Evolutionary conservation across 1,284 basidiomycete species (phyloP).

Genomic region (Boletus mariae): DNA sequence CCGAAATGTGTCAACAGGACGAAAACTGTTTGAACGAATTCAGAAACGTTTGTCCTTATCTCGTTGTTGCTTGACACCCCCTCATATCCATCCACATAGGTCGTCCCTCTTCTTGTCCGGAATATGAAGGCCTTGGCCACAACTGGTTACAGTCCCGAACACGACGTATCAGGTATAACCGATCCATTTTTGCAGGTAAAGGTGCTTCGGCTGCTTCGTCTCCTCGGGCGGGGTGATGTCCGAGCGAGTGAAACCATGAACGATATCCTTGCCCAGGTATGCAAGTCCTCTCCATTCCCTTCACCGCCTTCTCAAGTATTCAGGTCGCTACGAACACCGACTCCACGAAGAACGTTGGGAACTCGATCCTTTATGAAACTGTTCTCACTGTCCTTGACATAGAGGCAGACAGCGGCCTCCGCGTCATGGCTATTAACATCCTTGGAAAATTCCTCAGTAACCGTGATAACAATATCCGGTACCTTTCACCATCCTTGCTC

Average conservation of each 20-base stretch:
- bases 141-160: slow-evolving; percentile 97
- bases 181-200: slow-evolving; percentile 99
- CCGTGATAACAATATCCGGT: slow-evolving; percentile 98
- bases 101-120: slow-evolving; percentile 90
- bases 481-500: slow-evolving; percentile 5
- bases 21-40: slow-evolving; percentile 77
- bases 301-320: slow-evolving; percentile 8
- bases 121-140: slow-evolving; percentile 95
- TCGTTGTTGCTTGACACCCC: not conserved
- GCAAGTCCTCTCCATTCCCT: slow-evolving; percentile 7
- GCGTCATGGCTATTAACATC: slow-evolving; percentile 99
- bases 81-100: slow-evolving; percentile 43
- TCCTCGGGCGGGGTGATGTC: slow-evolving; percentile 84
- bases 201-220: slow-evolving; percentile 86
- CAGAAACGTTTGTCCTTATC: slow-evolving; percentile 62
- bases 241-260: slow-evolving; percentile 97
- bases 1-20: slow-evolving; percentile 90
- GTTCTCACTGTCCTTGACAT: slow-evolving; percentile 98
- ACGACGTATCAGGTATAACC: slow-evolving; percentile 99
- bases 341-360: slow-evolving; percentile 96
- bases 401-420: slow-evolving; percentile 91
- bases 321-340: slow-evolving; percentile 99
- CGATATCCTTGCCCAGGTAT: slow-evolving; percentile 92
- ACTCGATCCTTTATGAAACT: slow-evolving; percentile 97
- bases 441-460: slow-evolving; percentile 98